Evolutionary conservation across 2,329 filamentous ascomycete species (phyloP), one percentile per base, ranked within the genome.

Genomic region (Exophiala alcalophila): DNA sequence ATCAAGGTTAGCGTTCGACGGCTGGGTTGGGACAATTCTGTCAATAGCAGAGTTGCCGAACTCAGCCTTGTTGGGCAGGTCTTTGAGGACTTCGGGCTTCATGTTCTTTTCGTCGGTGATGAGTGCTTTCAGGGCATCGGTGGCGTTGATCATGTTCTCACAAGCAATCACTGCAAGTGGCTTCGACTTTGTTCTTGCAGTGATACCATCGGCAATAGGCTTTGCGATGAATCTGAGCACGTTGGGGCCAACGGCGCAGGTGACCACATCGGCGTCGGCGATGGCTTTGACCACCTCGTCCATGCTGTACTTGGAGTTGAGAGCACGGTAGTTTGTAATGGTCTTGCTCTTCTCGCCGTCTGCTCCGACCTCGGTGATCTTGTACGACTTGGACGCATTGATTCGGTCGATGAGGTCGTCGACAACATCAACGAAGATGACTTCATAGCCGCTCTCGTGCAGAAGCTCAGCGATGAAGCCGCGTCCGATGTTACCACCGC

Each of bases 31-130:
- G 16, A 97, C 92, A 63, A 98, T 98, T 49, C 92, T 87, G 74
- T 98, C 92, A 64, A 98, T 96, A 58, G 92, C 92, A 50, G 88
- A 95, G 74, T 98, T 98, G 71, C 91, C 91, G 65, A 94, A 97
- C 57, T 85, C 81, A 35, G 90, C 90, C 58, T 88, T 85, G 57
- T 76, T 69, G 61, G 81, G 70, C 61, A 94, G 80, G 39, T 83
- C 81, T 11, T 51, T 50, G 15, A 52, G 40, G 11, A 49, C 42
- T 35, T 81, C 73, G 26, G 78, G 69, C 14, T 79, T 73, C 29
- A 89, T 86, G 71, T 92, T 83, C 57, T 78, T 72, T 58, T 83
- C 74, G 53, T 81, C 72, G 65, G 83, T 84, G 73, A 94, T 94
- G 73, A 84, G 81, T 27, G 77, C 78, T 54, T 84, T 86, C 37